Percentiles rank a stretch among this genome's conserved stretches.
Conservation (phyloP, 2,329 filamentous ascomycete species). For the Cercospora sojina region DNA sequence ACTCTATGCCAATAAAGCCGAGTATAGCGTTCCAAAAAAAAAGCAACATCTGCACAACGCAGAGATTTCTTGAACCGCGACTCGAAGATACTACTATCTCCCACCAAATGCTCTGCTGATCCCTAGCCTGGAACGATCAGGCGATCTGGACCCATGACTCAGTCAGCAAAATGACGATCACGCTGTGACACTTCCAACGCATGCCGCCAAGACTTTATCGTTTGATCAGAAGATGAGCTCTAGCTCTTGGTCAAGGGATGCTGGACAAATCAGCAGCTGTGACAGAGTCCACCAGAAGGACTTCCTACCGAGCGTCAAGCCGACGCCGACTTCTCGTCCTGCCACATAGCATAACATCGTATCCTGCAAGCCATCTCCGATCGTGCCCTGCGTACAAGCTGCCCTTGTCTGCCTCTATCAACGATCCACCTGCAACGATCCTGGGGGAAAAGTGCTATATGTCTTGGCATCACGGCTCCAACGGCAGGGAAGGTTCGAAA, state of each 20-base stretch:
- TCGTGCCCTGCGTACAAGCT: neutral
- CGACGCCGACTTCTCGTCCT: neutral
- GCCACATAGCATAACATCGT: neutral
- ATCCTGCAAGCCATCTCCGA: neutral
- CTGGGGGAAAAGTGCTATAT: neutral
- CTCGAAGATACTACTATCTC: neutral
- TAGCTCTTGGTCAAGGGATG: neutral
- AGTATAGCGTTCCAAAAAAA: too few relatives aligned
- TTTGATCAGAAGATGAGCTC: neutral
- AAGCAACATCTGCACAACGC: too few relatives aligned
- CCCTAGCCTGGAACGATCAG: neutral
- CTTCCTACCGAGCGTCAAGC: neutral
- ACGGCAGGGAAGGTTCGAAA: slow-evolving; percentile 1
- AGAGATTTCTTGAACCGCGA: too few relatives aligned
- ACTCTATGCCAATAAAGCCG: too few relatives aligned
- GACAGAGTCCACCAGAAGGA: neutral
- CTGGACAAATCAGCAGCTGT: neutral
- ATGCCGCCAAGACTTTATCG: neutral
- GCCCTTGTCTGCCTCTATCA: neutral
- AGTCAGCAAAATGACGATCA: neutral
- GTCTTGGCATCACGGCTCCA: neutral
- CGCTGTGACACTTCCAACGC: neutral
- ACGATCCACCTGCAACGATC: neutral
- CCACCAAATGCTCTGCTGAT: neutral
- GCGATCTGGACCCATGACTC: neutral